Base-by-base conservation (phyloP, 345 rosid species). In the Lepidium africanum region DNA sequence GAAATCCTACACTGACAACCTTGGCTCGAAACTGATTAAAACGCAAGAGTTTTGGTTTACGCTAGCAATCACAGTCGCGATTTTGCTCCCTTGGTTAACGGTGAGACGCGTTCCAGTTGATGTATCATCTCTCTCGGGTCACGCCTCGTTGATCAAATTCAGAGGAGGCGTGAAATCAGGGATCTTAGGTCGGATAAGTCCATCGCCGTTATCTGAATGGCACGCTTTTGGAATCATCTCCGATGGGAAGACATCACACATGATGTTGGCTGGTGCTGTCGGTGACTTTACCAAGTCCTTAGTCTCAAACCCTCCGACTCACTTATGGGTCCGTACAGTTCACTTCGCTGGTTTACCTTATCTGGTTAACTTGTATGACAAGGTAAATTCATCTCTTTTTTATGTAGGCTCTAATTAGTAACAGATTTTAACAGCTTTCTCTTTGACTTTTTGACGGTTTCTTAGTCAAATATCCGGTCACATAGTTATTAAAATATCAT, bases 231-330 rank as follows among this genome's bases (percentile, higher is more conserved):
- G 97, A 6, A 89, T 85, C 1, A 89, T 91, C 45, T 89, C 96
- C 1, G 83, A 87, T 23, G 84, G 84, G n/a, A 83, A 89, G 78
- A 57, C 69, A 4, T 86, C 81, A 16, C 97, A 91, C 80, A 80
- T 89, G 96, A 89, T 91, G 97, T 80, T 91, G 2, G 92, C 94
- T 0, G 96, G 96, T 21, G 94, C 96, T 6, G 97, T 89, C 4
- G 97, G 97, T 0, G 96, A 91, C 71, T 88, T 85, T 71, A 91
- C 96, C 0, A 88, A 82, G 69, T 84, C 86, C 5, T 57, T 91
- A 41, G 86, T 85, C 36, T 35, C 83, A 10, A 75, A 85, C 16
- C 88, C 90, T 1, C 97, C 94, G 1, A 83, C 73, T 43, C 94
- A 91, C 63, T 75, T 91, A 60, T 88, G 98, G 96, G 94, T 86